These are phyloP conservation scores for Saraca asoca DNA, from an alignment of 331 rosid genomes.

Conservation along the genomic window DNA sequence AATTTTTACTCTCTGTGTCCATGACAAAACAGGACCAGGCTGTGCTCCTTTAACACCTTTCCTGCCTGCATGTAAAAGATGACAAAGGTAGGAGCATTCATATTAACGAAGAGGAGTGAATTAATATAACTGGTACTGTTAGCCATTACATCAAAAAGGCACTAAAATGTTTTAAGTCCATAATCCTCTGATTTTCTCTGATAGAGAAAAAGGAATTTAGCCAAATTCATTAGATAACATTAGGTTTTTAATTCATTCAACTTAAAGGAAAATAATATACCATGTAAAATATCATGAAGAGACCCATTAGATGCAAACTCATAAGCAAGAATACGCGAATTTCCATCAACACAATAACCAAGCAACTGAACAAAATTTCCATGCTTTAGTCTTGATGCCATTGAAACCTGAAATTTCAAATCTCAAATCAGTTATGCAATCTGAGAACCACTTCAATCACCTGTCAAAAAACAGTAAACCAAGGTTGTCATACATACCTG, in stretches of 20 bases:
- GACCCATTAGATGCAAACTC: conserved; percentile 92
- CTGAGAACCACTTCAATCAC: background rate
- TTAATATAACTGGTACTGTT: background rate
- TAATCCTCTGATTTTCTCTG: conserved; percentile 11
- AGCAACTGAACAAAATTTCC: conserved; percentile 73
- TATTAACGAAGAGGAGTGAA: conserved; percentile 2
- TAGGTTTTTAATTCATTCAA: conserved; percentile 17
- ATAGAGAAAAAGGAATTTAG: conserved; percentile 1
- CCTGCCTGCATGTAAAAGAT: conserved; percentile 55
- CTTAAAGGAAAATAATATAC: conserved; percentile 43
- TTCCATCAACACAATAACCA: conserved; percentile 82
- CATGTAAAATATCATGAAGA: conserved; percentile 87
- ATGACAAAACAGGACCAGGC: conserved; percentile 83
- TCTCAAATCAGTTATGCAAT: conserved; percentile 26
- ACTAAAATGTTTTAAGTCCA: background rate
- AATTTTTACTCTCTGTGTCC: conserved; percentile 87
- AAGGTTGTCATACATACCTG: conserved; percentile 49
- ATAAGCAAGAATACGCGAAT: conserved; percentile 72
- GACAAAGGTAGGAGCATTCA: conserved; percentile 9
- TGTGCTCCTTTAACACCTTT: conserved; percentile 92
- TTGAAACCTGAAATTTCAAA: conserved; percentile 62
- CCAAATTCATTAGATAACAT: conserved; percentile 8
- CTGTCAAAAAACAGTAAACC: conserved; percentile 4
- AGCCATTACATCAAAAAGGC: conserved; percentile 7
- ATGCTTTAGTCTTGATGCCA: conserved; percentile 83